These are phyloP conservation scores for Metarhizium sp. DNA, from an alignment of 2,329 filamentous ascomycete species.

Conservation along the genomic window DNA sequence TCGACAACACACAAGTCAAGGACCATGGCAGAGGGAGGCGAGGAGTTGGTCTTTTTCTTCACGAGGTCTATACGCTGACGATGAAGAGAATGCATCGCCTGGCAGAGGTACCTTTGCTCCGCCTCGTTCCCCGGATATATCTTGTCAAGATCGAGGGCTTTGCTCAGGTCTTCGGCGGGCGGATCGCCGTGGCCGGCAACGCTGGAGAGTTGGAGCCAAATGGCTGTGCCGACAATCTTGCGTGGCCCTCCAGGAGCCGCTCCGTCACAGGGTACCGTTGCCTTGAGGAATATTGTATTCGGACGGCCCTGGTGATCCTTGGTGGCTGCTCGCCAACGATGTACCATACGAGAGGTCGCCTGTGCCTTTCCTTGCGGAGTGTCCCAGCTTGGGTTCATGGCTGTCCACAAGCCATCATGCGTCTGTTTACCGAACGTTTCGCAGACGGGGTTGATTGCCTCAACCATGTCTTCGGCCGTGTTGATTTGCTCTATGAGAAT, in stretches of 20 bases:
- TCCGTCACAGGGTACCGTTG: slow-evolving; percentile 28
- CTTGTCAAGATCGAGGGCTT: slow-evolving; percentile 20
- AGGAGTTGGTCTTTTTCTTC: slow-evolving; percentile 25
- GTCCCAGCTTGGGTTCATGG: slow-evolving; percentile 46
- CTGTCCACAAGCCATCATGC: slow-evolving; percentile 39
- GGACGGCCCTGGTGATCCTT: slow-evolving; percentile 32
- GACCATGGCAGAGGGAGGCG: slow-evolving; percentile 36
- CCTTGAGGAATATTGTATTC: slow-evolving; percentile 45
- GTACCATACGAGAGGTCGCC: slow-evolving; percentile 26
- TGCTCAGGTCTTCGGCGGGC: slow-evolving; percentile 23
- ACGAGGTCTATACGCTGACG: slow-evolving; percentile 32
- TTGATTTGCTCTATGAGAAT: slow-evolving; percentile 18
- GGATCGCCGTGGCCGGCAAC: slow-evolving; percentile 37
- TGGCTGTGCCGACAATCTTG: slow-evolving; percentile 40
- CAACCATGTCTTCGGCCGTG: slow-evolving; percentile 17
- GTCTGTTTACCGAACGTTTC: slow-evolving; percentile 39
- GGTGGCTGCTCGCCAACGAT: slow-evolving; percentile 30
- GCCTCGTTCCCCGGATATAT: slow-evolving; percentile 32
- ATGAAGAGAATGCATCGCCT: slow-evolving; percentile 34
- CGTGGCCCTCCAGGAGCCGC: slow-evolving; percentile 6
- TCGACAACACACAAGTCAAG: slow-evolving; percentile 44
- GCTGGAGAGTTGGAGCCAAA: slow-evolving; percentile 44
- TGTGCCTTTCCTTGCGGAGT: slow-evolving; percentile 31
- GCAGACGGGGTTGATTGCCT: slow-evolving; percentile 15
- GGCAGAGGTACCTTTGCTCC: slow-evolving; percentile 36